These are phyloP conservation scores for Colletotrichum sp. DNA, from an alignment of 2,329 filamentous ascomycete species.

Conservation along the genomic window DNA sequence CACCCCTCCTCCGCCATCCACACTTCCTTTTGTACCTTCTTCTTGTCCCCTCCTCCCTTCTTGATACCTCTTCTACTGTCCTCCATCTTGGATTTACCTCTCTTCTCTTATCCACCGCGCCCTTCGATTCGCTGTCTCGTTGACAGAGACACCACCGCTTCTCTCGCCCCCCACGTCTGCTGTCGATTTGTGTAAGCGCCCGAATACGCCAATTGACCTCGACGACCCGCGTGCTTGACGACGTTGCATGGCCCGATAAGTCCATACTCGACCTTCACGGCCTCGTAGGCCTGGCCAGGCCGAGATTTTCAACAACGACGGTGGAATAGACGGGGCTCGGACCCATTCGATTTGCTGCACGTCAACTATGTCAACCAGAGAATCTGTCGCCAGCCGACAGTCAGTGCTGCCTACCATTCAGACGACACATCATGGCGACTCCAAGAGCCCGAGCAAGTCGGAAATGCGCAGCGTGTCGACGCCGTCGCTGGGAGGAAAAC, in stretches of 20 bases:
- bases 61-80: background rate
- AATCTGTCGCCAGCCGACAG: conserved; percentile 13
- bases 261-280: conserved; percentile 20
- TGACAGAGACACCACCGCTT: conserved; percentile 2
- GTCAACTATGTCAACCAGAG: conserved; percentile 15
- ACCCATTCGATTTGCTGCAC: background rate
- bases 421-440: conserved; percentile 19
- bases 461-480: conserved; percentile 15
- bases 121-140: conserved; percentile 1
- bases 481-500: conserved; percentile 11
- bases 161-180: background rate
- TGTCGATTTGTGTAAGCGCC: background rate
- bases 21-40: background rate
- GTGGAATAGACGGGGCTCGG: conserved; percentile 8
- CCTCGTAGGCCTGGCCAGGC: conserved; percentile 14
- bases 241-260: conserved; percentile 21
- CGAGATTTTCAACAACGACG: conserved; percentile 6
- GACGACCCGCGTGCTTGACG: background rate
- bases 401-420: conserved; percentile 20
- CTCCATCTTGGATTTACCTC: background rate
- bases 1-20: conserved; percentile 18
- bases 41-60: background rate
- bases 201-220: background rate
- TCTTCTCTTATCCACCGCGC: background rate
- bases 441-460: background rate